phyloP scores from a whole-genome alignment of 345 rosid species.

The Dovyalis caffra region DNA sequence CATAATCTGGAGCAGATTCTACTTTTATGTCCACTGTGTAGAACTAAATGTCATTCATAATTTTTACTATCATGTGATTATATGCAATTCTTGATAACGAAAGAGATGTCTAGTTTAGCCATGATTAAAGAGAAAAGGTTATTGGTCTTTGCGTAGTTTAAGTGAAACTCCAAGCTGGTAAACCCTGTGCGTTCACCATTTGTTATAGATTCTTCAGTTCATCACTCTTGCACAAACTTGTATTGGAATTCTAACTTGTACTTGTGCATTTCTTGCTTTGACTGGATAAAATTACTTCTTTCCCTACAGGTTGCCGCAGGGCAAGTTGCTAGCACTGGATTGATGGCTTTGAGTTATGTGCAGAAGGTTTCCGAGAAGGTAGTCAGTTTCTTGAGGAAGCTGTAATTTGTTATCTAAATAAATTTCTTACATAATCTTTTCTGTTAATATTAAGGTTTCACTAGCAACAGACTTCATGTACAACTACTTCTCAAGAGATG shows the following conservation, averaged over 20 bases:
- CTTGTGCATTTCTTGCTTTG: slow-evolving; percentile 8
- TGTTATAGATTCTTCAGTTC: background rate
- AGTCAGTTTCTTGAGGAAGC: slow-evolving; percentile 9
- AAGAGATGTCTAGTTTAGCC: background rate
- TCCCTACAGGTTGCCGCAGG: slow-evolving; percentile 72
- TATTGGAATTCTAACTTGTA: too few species aligned
- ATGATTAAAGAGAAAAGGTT: background rate
- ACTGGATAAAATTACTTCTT: background rate
- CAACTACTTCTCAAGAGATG: slow-evolving; percentile 88
- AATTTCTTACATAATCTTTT: slow-evolving; percentile 12
- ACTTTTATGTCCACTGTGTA: background rate
- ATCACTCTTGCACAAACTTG: too few species aligned
- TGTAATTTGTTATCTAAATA: background rate
- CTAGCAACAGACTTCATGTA: slow-evolving; percentile 85
- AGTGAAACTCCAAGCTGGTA: background rate
- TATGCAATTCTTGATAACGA: background rate
- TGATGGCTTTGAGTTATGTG: slow-evolving; percentile 79
- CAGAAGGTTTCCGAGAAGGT: slow-evolving; percentile 99
- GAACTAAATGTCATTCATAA: background rate
- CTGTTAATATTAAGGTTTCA: slow-evolving; percentile 58
- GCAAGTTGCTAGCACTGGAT: slow-evolving; percentile 96
- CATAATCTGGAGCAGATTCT: background rate
- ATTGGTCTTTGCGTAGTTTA: background rate
- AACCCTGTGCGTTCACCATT: background rate
- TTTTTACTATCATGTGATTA: background rate